A percentile compares a stretch with the other conserved stretches of the same genome.
phyloP scores from a whole-genome alignment of 805 yeast species.

The Geotrichum ghanense region DNA sequence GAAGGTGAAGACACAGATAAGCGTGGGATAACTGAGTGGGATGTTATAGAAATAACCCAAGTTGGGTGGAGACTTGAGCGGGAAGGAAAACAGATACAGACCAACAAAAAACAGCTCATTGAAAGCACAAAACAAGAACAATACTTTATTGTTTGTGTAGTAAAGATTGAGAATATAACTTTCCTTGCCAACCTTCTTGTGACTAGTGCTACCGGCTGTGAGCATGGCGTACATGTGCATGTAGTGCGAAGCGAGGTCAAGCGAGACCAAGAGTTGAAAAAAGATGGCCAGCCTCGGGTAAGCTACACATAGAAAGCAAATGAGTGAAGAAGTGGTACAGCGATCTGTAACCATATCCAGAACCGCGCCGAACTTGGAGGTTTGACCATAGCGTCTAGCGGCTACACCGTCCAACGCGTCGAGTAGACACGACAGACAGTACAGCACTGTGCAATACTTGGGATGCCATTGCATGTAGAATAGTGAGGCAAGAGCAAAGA shows the following conservation, averaged over 20 bases:
- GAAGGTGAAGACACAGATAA: conserved; percentile 45
- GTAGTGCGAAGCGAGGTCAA: conserved; percentile 82
- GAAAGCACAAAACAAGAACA: conserved; percentile 83
- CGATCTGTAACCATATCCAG: conserved; percentile 98
- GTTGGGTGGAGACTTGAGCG: conserved; percentile 32
- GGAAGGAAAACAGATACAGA: conserved; percentile 64
- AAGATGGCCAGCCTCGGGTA: conserved; percentile 60
- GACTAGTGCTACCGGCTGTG: conserved; percentile 66
- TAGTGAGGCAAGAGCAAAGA: conserved; percentile 72
- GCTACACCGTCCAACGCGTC: conserved; percentile 97
- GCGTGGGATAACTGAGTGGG: conserved; percentile 47
- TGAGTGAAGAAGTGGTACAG: conserved; percentile 89
- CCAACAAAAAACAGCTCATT: conserved; percentile 92
- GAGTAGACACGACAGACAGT: conserved; percentile 78
- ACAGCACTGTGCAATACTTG: conserved; percentile 58
- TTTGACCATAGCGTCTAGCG: conserved; percentile 80
- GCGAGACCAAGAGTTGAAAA: conserved; percentile 76
- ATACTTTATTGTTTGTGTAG: conserved; percentile 73
- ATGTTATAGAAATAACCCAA: conserved; percentile 24
- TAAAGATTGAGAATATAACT: conserved; percentile 70
- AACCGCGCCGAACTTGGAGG: conserved; percentile 90
- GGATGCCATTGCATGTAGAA: conserved; percentile 80
- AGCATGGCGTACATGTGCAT: conserved; percentile 97
- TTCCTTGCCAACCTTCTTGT: conserved; percentile 68
- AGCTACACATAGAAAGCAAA: conserved; percentile 70